Evolutionary conservation across 208 protist genomes (phyloP).

Genomic region (Borovskyia barvae): DNA sequence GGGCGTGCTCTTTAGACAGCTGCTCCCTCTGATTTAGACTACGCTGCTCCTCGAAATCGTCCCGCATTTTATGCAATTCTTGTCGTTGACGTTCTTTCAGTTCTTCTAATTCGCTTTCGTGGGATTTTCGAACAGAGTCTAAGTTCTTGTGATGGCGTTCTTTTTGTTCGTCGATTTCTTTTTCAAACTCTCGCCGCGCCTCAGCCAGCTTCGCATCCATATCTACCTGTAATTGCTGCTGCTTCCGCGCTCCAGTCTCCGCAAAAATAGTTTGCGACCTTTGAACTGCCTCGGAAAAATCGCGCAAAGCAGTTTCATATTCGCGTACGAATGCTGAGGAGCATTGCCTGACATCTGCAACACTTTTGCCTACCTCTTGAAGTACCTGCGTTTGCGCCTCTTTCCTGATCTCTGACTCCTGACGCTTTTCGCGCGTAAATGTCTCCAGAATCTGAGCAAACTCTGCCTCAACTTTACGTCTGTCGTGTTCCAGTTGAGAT

Average conservation of each 20-base stretch:
- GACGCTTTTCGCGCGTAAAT: conserved; percentile 29
- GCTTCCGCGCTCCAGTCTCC: conserved; percentile 11
- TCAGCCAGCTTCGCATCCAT: conserved; percentile 16
- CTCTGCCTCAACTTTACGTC: conserved; percentile 36
- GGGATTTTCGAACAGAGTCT: conserved; percentile 8
- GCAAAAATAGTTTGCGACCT: conserved; percentile 27
- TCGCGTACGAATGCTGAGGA: conserved; percentile 15
- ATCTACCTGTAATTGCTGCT: conserved; percentile 23
- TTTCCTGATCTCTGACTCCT: conserved; percentile 35
- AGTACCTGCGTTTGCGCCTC: conserved; percentile 32
- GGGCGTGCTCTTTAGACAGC: conserved; percentile 17
- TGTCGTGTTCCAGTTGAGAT: conserved; percentile 34
- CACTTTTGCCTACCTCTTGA: conserved; percentile 14
- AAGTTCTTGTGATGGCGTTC: conserved; percentile 11
- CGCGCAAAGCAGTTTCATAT: conserved; percentile 25
- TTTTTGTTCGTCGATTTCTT: conserved; percentile 22
- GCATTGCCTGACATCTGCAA: conserved; percentile 20
- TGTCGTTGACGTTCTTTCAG: conserved; percentile 12
- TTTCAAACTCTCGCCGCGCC: conserved; percentile 13
- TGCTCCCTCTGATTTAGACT: conserved; percentile 17
- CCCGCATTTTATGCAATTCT: conserved; percentile 19
- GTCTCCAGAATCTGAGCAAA: conserved; percentile 30
- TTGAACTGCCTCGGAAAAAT: conserved; percentile 21
- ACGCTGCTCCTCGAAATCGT: conserved; percentile 15
- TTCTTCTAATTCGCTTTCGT: conserved; percentile 10